phyloP scores from a whole-genome alignment of 1,284 basidiomycete genomes.

The Moesziomyces parantarcticus region DNA sequence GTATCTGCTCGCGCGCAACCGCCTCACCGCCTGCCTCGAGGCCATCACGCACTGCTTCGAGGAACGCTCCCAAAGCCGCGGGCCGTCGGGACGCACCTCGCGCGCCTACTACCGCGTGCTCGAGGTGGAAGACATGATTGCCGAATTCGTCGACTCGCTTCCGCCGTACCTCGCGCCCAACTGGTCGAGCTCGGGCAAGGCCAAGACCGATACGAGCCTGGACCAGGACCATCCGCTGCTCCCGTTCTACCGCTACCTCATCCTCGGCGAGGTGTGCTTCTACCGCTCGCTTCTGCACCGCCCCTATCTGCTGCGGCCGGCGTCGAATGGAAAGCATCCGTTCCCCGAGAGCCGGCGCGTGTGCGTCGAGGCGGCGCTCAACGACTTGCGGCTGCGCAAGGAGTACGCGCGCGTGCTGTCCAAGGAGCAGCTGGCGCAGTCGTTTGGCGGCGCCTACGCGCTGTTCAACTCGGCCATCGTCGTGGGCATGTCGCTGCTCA shows the following conservation, averaged over 20 bases:
- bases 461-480: slow-evolving; percentile 53
- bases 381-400: slow-evolving; percentile 44
- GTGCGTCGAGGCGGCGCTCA: slow-evolving; percentile 45
- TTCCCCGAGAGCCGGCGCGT: slow-evolving; percentile 41
- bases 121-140: slow-evolving; percentile 49
- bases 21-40: slow-evolving; percentile 42
- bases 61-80: slow-evolving; percentile 33
- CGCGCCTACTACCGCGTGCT: slow-evolving; percentile 44
- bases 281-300: slow-evolving; percentile 50
- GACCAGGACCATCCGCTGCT: slow-evolving; percentile 47
- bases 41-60: slow-evolving; percentile 50
- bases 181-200: slow-evolving; percentile 30
- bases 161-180: slow-evolving; percentile 43
- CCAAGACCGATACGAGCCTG: slow-evolving; percentile 41
- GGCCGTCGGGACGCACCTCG: slow-evolving; percentile 28
- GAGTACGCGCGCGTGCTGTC: slow-evolving; percentile 31
- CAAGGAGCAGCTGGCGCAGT: slow-evolving; percentile 43
- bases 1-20: slow-evolving; percentile 41
- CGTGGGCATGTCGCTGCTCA: slow-evolving; percentile 46
- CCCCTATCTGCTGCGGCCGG: slow-evolving; percentile 40
- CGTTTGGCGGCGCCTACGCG: slow-evolving; percentile 48
- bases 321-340: slow-evolving; percentile 44
- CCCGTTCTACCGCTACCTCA: slow-evolving; percentile 48
- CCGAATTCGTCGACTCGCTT: slow-evolving; percentile 45
- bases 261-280: slow-evolving; percentile 43